Percentiles rank a stretch among this genome's conserved stretches.
These are phyloP conservation scores for Trichomonas vaginalis DNA, from an alignment of 208 protist genomes.

Conservation along the genomic window DNA sequence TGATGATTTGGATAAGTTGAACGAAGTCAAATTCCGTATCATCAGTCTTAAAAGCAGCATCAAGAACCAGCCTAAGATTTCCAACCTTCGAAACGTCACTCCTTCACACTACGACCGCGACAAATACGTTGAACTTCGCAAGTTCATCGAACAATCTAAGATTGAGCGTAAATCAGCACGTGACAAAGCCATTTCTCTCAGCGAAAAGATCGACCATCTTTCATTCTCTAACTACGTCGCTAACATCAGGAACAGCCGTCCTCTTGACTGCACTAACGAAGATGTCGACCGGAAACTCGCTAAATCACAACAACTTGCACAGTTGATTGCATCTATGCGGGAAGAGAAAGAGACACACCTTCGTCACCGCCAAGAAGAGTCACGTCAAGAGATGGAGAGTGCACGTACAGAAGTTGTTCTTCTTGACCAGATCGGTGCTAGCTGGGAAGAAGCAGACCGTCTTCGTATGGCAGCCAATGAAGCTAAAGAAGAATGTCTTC, in stretches of 20 bases:
- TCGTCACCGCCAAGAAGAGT: neutral
- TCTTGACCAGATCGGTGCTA: neutral
- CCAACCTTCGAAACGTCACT: neutral
- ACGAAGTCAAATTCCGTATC: neutral
- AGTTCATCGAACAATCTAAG: neutral
- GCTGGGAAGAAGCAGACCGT: neutral
- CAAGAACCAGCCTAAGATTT: neutral
- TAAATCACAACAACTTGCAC: neutral
- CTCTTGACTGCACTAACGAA: neutral
- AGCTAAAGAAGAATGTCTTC: neutral
- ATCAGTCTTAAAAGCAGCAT: neutral
- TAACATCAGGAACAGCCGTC: neutral
- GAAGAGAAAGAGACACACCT: neutral
- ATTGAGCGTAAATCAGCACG: neutral
- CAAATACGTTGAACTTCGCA: neutral
- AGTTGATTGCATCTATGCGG: neutral
- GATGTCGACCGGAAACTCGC: neutral
- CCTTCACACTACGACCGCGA: neutral
- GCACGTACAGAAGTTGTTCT: neutral
- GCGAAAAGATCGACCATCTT: neutral
- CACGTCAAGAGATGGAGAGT: neutral
- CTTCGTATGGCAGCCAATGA: neutral
- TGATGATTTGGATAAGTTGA: neutral
- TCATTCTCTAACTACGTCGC: neutral
- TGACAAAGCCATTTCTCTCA: neutral